A percentile compares a stretch with the other conserved stretches of the same genome.
phyloP scores from a whole-genome alignment of 2,329 filamentous ascomycete species.

The Diaporthe sp. region DNA sequence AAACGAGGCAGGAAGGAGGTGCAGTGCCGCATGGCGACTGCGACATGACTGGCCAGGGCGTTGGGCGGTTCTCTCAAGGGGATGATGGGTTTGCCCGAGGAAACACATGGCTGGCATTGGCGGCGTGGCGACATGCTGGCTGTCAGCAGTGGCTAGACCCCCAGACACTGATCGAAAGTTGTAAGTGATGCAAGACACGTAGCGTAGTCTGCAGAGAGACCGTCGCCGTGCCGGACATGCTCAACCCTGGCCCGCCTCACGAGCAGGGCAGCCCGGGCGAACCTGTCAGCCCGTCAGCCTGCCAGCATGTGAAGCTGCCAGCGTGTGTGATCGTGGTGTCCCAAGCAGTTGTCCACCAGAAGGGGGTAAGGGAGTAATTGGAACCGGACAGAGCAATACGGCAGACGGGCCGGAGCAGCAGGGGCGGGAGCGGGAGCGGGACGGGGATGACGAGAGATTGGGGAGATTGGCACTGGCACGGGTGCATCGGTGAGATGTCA shows the following conservation, averaged over 20 bases:
- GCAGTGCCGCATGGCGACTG: background rate
- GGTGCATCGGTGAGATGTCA: background rate
- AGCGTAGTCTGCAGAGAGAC: background rate
- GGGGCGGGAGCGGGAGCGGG: constrained; percentile 24
- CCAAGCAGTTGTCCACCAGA: background rate
- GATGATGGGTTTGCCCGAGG: background rate
- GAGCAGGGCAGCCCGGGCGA: background rate
- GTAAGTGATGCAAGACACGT: constrained; percentile 11
- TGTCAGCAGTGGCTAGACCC: constrained; percentile 5
- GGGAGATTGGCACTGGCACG: background rate
- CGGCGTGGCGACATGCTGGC: constrained; percentile 7
- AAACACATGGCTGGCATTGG: constrained; percentile 20
- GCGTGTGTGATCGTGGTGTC: background rate
- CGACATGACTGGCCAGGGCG: background rate
- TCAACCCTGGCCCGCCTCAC: no score
- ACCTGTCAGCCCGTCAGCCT: background rate
- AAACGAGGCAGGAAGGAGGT: background rate
- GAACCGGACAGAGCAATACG: background rate
- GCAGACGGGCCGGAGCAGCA: constrained; percentile 27
- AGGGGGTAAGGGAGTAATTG: background rate
- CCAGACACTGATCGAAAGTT: background rate
- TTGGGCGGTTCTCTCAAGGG: background rate
- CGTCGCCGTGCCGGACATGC: background rate
- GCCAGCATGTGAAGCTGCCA: background rate
- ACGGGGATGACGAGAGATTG: constrained; percentile 26